Evolutionary conservation across 108 stramenopile genomes (phyloP), one percentile per base, ranked within the genome.

Genomic region (Fistulifera pelliculosa): DNA sequence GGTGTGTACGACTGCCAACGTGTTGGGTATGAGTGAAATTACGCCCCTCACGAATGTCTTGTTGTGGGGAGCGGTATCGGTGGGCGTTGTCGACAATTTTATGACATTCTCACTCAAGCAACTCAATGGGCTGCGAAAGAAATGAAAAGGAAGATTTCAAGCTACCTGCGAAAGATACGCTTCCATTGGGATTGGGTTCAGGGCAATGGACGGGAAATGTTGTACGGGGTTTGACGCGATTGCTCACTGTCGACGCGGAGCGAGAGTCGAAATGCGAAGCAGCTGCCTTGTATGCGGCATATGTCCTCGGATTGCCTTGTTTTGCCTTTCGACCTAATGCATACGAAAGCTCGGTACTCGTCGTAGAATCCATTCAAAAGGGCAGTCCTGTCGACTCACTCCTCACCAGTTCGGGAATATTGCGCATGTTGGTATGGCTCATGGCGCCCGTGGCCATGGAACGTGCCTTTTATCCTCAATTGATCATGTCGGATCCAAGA

Each of bases 291-390:
- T 79, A 87, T 58, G 70, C 60, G 8, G 96, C 87, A 7, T 97
- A 97, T 57, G 56, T 61, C 15, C 73, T 94, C 15, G 96, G 96
- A 27, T 55, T 96, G 52, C 95, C 96, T n/a, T 87, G 87, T 48
- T 97, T 94, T 80, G 85, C 90, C 41, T 97, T 94, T 52, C 81
- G 83, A 56, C 90, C 94, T 16, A 96, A 94, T 56, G 88, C 90
- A 23, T 62, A 90, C 48, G 96, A 97, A 78, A 70, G 66, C 14
- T 74, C 74, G 8, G 72, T 70, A 3, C 54, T 75, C 52, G 72
- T 64, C 19, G 71, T 74, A 38, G 68, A 72, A 55, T 63, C 41
- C 27, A 52, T 35, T 13, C 41, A 65, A 21, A 56, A 56, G 19
- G 49, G 70, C 18, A 58, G 61, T 49, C 54, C 64, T 17, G 25